These are phyloP conservation scores for Fagopyrum homotropicum DNA, from an alignment of 148 eudicot genomes.

Conservation along the genomic window DNA sequence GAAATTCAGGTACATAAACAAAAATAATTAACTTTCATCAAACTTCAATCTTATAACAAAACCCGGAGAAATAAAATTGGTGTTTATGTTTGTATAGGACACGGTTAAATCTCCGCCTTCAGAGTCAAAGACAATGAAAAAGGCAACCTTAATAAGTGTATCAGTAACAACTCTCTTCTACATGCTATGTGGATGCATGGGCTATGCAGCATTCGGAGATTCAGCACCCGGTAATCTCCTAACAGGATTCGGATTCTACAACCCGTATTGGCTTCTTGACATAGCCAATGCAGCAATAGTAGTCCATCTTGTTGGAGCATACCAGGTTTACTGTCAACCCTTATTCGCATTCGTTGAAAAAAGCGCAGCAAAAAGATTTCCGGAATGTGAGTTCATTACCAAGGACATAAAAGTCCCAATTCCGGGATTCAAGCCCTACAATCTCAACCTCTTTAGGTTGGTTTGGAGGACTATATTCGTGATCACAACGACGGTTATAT, in stretches of 20 bases:
- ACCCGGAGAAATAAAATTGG: not conserved
- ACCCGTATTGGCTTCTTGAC: slow-evolving; percentile 55
- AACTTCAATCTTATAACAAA: not conserved
- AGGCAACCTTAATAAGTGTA: slow-evolving; percentile 40
- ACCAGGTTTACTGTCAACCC: slow-evolving; percentile 56
- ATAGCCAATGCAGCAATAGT: slow-evolving; percentile 52
- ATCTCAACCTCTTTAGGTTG: slow-evolving; percentile 32
- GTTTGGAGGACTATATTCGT: slow-evolving; percentile 48
- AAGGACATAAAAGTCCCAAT: slow-evolving; percentile 32
- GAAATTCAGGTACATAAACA: slow-evolving; percentile 32
- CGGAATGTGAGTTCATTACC: slow-evolving; percentile 31
- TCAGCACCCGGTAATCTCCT: slow-evolving; percentile 39
- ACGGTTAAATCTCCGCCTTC: slow-evolving; percentile 46
- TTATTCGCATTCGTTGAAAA: slow-evolving; percentile 47
- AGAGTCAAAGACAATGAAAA: slow-evolving; percentile 48
- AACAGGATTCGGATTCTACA: slow-evolving; percentile 58
- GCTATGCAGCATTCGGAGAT: slow-evolving; percentile 57
- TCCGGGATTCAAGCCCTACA: slow-evolving; percentile 26
- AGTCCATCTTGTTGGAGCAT: slow-evolving; percentile 47
- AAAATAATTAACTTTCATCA: not conserved
- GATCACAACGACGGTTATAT: slow-evolving; percentile 37
- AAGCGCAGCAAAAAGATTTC: slow-evolving; percentile 20
- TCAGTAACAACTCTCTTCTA: slow-evolving; percentile 41
- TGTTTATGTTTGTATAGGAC: slow-evolving; percentile 21
- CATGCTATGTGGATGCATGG: slow-evolving; percentile 48